phyloP scores from a whole-genome alignment of 129 eudicot genomes.

The Helianthus tuberosus region DNA sequence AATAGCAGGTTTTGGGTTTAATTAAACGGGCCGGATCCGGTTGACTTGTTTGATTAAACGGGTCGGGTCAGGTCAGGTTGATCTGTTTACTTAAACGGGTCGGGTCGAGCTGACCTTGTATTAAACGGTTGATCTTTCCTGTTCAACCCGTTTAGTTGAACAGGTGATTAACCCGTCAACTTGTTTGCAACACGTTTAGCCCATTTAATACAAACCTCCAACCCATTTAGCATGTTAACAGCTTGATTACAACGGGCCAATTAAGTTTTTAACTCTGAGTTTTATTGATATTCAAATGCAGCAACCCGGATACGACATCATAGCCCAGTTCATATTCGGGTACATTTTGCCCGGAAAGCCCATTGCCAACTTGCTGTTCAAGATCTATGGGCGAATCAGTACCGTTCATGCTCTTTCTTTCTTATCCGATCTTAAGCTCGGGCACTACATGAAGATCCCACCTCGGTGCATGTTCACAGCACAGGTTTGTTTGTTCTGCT shows the following conservation, averaged over 20 bases:
- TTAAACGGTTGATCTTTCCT: too few relatives aligned
- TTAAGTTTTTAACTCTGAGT: background rate
- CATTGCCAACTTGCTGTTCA: slow-evolving; percentile 88
- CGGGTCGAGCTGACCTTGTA: too few relatives aligned
- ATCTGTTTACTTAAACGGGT: background rate
- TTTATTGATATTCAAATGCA: slow-evolving; percentile 30
- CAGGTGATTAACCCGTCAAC: too few relatives aligned
- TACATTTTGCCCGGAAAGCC: slow-evolving; percentile 91
- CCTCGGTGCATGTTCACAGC: slow-evolving; percentile 92
- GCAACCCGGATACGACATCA: slow-evolving; percentile 99
- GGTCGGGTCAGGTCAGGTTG: background rate
- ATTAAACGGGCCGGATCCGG: too few relatives aligned
- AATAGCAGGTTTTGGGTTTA: too few relatives aligned
- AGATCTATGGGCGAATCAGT: slow-evolving; percentile 92
- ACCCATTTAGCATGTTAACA: too few relatives aligned
- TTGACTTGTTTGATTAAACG: background rate
- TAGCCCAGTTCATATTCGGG: slow-evolving; percentile 94
- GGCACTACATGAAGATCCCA: slow-evolving; percentile 98
- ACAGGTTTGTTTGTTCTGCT: slow-evolving; percentile 48
- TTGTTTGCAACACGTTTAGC: too few relatives aligned
- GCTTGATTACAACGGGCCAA: background rate
- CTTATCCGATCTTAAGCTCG: slow-evolving; percentile 86
- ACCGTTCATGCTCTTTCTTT: slow-evolving; percentile 88
- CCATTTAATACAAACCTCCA: too few relatives aligned
- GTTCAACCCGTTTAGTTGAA: too few relatives aligned